These are phyloP conservation scores for Cystofilobasidium capitatum DNA, from an alignment of 768 basidiomycete genomes.

Conservation along the genomic window DNA sequence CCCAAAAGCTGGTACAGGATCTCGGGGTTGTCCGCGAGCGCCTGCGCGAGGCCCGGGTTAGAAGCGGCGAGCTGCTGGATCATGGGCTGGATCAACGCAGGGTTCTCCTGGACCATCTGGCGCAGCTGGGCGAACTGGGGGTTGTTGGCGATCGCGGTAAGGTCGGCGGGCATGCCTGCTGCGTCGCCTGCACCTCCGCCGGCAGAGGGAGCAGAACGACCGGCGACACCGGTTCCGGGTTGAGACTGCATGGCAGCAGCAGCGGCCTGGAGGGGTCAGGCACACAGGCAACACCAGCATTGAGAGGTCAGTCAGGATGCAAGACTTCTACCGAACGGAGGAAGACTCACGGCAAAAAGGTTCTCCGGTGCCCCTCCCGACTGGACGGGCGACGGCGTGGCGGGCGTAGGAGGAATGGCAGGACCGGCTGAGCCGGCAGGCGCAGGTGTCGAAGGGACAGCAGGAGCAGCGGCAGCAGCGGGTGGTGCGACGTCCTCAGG, in stretches of 20 bases:
- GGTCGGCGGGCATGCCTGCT: constrained; percentile 34
- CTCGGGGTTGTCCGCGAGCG: constrained; percentile 51
- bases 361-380: constrained; percentile 53
- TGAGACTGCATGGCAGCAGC: constrained; percentile 37
- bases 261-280: constrained; percentile 31
- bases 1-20: constrained; percentile 57
- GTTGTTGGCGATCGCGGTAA: constrained; percentile 42
- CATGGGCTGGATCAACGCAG: constrained; percentile 62
- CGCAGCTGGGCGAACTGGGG: constrained; percentile 66
- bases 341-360: constrained; percentile 64
- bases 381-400: constrained; percentile 40
- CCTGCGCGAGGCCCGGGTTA: constrained; percentile 67
- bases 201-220: constrained; percentile 36
- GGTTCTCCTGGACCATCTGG: constrained; percentile 62
- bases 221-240: constrained; percentile 38
- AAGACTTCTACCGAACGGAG: too few relatives aligned
- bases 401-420: constrained; percentile 26
- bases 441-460: constrained; percentile 35
- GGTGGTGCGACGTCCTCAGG: constrained; percentile 29
- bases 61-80: constrained; percentile 66
- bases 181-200: constrained; percentile 38
- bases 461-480: constrained; percentile 42
- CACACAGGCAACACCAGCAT: neutral
- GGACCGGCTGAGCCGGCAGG: constrained; percentile 34
- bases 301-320: too few relatives aligned